Evolutionary conservation across 129 eudicot genomes (phyloP).

Genomic region (Pulicaria dysenterica): DNA sequence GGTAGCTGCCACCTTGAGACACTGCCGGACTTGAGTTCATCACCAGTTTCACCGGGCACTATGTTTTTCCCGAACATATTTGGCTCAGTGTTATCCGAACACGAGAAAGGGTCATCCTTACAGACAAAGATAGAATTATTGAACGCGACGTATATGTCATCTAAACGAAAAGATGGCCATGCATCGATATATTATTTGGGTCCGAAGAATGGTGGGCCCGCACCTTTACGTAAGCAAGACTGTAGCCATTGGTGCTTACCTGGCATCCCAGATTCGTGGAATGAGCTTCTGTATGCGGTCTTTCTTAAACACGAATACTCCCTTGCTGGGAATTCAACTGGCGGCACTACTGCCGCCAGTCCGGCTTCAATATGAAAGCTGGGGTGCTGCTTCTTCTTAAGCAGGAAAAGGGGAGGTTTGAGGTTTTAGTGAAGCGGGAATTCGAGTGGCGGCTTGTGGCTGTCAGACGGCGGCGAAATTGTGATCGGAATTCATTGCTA

Average conservation of each 20-base stretch:
- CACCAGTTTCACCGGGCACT: conserved; percentile 37
- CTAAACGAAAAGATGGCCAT: conserved; percentile 84
- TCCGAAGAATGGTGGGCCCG: conserved; percentile 52
- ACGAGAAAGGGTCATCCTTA: conserved; percentile 12
- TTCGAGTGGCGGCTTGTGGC: background rate
- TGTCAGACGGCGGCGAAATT: conserved; percentile 16
- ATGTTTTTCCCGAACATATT: conserved; percentile 44
- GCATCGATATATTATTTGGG: conserved; percentile 73
- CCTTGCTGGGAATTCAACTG: conserved; percentile 23
- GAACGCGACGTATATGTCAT: conserved; percentile 69
- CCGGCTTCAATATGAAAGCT: conserved; percentile 21
- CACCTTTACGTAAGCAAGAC: conserved; percentile 73
- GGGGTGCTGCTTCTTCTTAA: background rate
- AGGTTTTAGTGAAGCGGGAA: background rate
- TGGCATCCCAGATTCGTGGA: conserved; percentile 87
- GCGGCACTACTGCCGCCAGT: conserved; percentile 1
- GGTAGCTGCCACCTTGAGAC: conserved; percentile 87
- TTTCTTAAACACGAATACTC: conserved; percentile 51
- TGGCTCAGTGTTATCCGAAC: conserved; percentile 46
- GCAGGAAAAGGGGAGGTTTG: background rate
- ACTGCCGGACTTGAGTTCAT: conserved; percentile 58
- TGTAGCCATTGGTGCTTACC: conserved; percentile 99
- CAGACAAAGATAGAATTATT: conserved; percentile 44
- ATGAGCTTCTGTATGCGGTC: conserved; percentile 70
- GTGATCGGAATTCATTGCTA: conserved; percentile 22